phyloP scores from a whole-genome alignment of 202 grass and related monocot species.

The Zizania palustris region DNA sequence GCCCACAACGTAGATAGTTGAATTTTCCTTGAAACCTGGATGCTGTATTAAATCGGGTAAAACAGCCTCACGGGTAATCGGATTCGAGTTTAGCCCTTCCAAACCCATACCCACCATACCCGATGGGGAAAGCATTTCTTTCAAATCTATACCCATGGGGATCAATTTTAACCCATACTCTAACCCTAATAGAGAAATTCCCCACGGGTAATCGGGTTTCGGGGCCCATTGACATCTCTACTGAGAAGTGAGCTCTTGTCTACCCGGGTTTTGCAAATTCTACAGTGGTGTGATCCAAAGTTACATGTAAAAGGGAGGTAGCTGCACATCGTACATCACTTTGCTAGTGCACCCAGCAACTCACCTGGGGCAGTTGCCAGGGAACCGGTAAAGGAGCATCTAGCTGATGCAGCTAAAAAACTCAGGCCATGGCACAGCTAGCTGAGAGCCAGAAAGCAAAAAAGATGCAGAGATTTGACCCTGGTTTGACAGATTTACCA shows the following conservation, averaged over 20 bases:
- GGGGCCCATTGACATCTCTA: too few relatives aligned
- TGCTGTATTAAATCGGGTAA: too few relatives aligned
- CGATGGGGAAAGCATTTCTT: too few relatives aligned
- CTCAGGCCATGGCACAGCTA: neutral
- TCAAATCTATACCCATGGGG: too few relatives aligned
- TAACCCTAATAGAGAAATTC: too few relatives aligned
- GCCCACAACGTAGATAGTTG: too few relatives aligned
- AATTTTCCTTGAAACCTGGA: too few relatives aligned
- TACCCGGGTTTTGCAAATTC: neutral
- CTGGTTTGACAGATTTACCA: slow-evolving; percentile 15
- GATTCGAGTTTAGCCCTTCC: too few relatives aligned
- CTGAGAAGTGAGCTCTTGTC: slow-evolving; percentile 16
- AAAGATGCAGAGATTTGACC: slow-evolving; percentile 34
- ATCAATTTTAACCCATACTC: too few relatives aligned
- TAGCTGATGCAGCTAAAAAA: slow-evolving; percentile 15
- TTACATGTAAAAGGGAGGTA: slow-evolving; percentile 29
- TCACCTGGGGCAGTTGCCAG: slow-evolving; percentile 33
- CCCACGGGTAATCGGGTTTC: too few relatives aligned
- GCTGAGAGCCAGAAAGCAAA: slow-evolving; percentile 26
- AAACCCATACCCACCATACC: too few relatives aligned
- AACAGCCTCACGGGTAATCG: too few relatives aligned
- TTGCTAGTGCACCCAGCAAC: slow-evolving; percentile 41
- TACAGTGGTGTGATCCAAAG: slow-evolving; percentile 20
- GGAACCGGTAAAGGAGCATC: slow-evolving; percentile 29
- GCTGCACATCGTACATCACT: slow-evolving; percentile 42